phyloP scores from a whole-genome alignment of 1,139 yeast species.

The Blastobotrys malaysiensis region DNA sequence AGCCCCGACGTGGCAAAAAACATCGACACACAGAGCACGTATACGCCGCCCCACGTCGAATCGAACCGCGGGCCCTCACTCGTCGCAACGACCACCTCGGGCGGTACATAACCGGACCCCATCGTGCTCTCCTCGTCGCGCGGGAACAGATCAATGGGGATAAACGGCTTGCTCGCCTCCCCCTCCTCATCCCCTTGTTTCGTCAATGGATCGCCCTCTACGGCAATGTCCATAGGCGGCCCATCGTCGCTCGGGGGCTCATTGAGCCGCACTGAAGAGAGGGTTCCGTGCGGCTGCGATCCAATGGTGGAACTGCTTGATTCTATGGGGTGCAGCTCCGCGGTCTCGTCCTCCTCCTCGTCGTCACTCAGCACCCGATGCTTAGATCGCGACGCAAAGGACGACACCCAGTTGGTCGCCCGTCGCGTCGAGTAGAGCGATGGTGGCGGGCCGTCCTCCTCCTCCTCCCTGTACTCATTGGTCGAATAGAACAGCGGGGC shows the following conservation, averaged over 20 bases:
- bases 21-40: slow-evolving; percentile 28
- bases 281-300: not conserved
- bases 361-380: slow-evolving; percentile 3
- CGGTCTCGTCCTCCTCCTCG: slow-evolving; percentile 9
- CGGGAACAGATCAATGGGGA: slow-evolving; percentile 20
- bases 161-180: slow-evolving; percentile 21
- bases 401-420: slow-evolving; percentile 20
- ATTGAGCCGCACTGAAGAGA: slow-evolving; percentile 2
- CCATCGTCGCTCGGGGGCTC: slow-evolving; percentile 16
- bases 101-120: slow-evolving; percentile 15
- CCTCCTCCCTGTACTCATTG: slow-evolving; percentile 24
- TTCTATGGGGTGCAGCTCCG: slow-evolving; percentile 9
- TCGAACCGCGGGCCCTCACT: slow-evolving; percentile 23
- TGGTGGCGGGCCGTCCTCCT: slow-evolving; percentile 15
- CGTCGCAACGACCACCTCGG: slow-evolving; percentile 16
- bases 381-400: slow-evolving; percentile 17
- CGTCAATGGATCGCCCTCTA: slow-evolving; percentile 15
- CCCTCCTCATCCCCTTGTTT: slow-evolving; percentile 10
- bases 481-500: slow-evolving; percentile 34
- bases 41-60: slow-evolving; percentile 30
- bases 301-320: slow-evolving; percentile 2
- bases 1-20: slow-evolving; percentile 34
- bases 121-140: slow-evolving; percentile 13
- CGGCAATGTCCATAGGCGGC: slow-evolving; percentile 26
- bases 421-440: slow-evolving; percentile 20